Base-by-base conservation (phyloP, 495 filamentous ascomycete genomes). In the Cercophora newfieldiana region DNA sequence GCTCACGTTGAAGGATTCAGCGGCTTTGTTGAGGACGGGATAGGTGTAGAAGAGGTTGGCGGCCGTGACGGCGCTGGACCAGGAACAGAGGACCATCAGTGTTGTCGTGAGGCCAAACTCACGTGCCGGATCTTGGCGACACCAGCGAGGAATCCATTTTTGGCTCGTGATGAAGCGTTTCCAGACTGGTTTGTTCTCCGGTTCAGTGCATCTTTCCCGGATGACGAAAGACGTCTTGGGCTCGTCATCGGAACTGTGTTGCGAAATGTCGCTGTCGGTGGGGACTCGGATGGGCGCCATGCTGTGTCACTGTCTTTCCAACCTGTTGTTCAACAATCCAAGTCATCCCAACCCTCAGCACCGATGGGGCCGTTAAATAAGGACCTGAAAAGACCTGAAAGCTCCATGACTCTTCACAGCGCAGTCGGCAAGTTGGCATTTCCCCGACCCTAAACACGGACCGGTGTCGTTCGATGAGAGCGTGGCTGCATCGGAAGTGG, bases 11-110 rank as follows among this genome's bases (percentile, higher is more conserved):
- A 53, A 53, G n/a, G 50, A 53, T 22, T 22, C 50, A n/a, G 50
- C 50, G 50, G 50, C 50, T 22, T 24, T 22, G 50, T 53, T 53
- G 50, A 53, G 50, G 50, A 53, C 25, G 50, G 50, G 50, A 19
- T 53, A 53, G 50, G 50, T 53, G 50, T 53, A 53, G 50, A 24
- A 53, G 50, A 53, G 50, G 50, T 53, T 53, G 50, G 50, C 50
- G 50, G 50, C 50, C 10, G 50, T 53, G 19, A 53, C 25, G 50
- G 8, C 50, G 24, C 21, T 26, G 6, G 50, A 8, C 16, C 19
- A 53, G 50, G 50, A 14, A 19, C 50, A 53, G 50, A 53, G 50
- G 50, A 26, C 25, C 7, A 53, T 53, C 6, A 53, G 50, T 2
- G 7, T 10, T 8, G 50, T 53, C 7, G 50, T 53, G 50, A 53